Percentiles rank a stretch among this genome's conserved stretches.
phyloP scores from a whole-genome alignment of 768 basidiomycete species.

The Leucocoprinus leucothites region DNA sequence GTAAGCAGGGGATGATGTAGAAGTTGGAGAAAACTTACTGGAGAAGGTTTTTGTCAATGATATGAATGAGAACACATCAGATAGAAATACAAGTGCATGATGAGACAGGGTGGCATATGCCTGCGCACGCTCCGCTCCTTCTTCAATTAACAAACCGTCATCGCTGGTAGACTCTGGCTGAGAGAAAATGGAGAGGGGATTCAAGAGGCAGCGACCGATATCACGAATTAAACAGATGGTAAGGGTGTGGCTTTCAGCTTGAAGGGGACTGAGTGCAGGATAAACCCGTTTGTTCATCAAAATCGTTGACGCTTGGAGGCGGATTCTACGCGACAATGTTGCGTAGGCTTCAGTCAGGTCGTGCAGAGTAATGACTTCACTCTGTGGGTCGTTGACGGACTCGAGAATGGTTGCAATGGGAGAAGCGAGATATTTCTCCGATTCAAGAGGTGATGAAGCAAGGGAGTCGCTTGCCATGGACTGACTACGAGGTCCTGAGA shows the following conservation, averaged over 20 bases:
- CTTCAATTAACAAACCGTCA: constrained; percentile 22
- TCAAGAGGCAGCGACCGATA: constrained; percentile 38
- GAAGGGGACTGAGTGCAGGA: constrained; percentile 27
- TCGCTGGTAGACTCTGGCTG: constrained; percentile 17
- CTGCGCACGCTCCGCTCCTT: constrained; percentile 36
- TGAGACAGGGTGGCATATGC: constrained; percentile 48
- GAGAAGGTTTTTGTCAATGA: constrained; percentile 43
- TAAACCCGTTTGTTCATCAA: constrained; percentile 12
- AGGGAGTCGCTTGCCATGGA: background rate
- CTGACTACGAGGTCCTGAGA: background rate
- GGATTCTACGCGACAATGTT: constrained; percentile 44
- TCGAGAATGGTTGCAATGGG: constrained; percentile 44
- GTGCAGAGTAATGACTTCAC: constrained; percentile 38
- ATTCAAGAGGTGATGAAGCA: constrained; percentile 11
- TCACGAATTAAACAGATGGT: constrained; percentile 46
- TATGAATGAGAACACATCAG: constrained; percentile 48
- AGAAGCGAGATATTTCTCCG: constrained; percentile 32
- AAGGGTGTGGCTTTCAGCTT: constrained; percentile 22
- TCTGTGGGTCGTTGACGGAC: constrained; percentile 36
- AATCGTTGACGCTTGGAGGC: constrained; percentile 21
- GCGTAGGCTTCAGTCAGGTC: constrained; percentile 64
- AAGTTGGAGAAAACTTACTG: constrained; percentile 32
- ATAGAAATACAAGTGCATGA: constrained; percentile 47
- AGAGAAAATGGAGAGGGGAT: constrained; percentile 19
- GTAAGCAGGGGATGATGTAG: background rate